Conservation (phyloP, 2,329 filamentous ascomycete species). For the Botrytis deweyae region DNA sequence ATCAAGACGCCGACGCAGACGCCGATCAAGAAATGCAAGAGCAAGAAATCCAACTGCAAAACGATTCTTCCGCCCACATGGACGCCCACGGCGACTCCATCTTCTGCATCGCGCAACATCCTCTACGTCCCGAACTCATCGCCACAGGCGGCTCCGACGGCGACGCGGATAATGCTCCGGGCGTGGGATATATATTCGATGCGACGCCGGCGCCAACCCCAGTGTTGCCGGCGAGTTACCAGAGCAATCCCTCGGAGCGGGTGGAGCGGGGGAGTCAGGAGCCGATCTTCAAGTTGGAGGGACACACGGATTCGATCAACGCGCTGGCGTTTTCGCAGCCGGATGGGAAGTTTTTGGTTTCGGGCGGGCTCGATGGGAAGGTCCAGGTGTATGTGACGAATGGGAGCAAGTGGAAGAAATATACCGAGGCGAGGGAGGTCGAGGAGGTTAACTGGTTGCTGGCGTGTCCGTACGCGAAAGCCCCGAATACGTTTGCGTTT, state of each 20-base stretch:
- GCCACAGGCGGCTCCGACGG: slow-evolving; percentile 79
- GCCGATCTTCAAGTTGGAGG: slow-evolving; percentile 73
- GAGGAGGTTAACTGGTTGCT: slow-evolving; percentile 92
- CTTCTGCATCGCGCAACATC: slow-evolving; percentile 94
- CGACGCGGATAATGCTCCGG: slow-evolving; percentile 59
- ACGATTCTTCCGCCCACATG: slow-evolving; percentile 92
- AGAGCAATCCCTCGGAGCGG: slow-evolving; percentile 60
- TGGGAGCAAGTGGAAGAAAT: slow-evolving; percentile 59
- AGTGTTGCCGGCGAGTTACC: slow-evolving; percentile 74
- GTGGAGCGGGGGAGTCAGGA: slow-evolving; percentile 60
- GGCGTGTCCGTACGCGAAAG: slow-evolving; percentile 67
- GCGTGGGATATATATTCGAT: slow-evolving; percentile 85
- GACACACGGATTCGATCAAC: slow-evolving; percentile 90
- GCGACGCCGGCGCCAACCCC: slow-evolving; percentile 63
- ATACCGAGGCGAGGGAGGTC: slow-evolving; percentile 82
- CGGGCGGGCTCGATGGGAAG: slow-evolving; percentile 82
- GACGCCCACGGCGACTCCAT: slow-evolving; percentile 87
- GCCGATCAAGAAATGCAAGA: slow-evolving; percentile 58
- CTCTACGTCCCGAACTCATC: slow-evolving; percentile 71
- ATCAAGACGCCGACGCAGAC: slow-evolving; percentile 54
- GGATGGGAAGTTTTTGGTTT: slow-evolving; percentile 79
- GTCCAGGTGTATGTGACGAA: slow-evolving; percentile 59
- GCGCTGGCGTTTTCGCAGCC: slow-evolving; percentile 81
- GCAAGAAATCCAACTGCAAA: slow-evolving; percentile 73
- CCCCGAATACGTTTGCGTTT: slow-evolving; percentile 80